Evolutionary conservation across 768 basidiomycete species (phyloP).

Genomic region (Hemileccinum rubropunctum): DNA sequence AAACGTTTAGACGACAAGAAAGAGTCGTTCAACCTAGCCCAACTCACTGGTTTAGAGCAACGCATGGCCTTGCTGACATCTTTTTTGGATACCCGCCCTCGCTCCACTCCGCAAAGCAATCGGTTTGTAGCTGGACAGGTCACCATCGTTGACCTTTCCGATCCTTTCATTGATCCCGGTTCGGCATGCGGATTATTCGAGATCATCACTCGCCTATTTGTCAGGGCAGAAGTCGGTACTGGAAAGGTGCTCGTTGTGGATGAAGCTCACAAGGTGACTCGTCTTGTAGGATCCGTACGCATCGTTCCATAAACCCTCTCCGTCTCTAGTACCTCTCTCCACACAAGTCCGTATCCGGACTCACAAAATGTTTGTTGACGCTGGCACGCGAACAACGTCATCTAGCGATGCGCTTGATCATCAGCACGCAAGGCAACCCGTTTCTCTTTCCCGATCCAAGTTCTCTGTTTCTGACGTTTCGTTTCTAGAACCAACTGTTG

Average conservation of each 20-base stretch:
- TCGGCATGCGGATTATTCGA: conserved; percentile 72
- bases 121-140: conserved; percentile 58
- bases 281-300: background rate
- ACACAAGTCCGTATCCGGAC: conserved; percentile 42
- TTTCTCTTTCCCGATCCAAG: background rate
- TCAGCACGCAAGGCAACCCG: conserved; percentile 65
- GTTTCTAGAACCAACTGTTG: conserved; percentile 62
- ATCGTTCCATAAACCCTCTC: background rate
- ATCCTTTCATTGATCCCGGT: conserved; percentile 66
- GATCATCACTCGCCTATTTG: conserved; percentile 62
- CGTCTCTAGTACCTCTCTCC: conserved; percentile 56
- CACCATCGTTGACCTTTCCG: conserved; percentile 69
- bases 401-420: conserved; percentile 66
- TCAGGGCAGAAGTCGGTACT: conserved; percentile 54
- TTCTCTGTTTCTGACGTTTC: background rate
- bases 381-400: conserved; percentile 71
- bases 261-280: conserved; percentile 66
- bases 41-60: conserved; percentile 57
- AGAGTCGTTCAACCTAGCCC: conserved; percentile 53
- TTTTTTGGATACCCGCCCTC: conserved; percentile 42
- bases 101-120: conserved; percentile 3
- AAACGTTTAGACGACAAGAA: conserved; percentile 44
- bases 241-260: conserved; percentile 73
- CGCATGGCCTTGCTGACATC: conserved; percentile 59
- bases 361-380: conserved; percentile 56